Base-by-base conservation (phyloP, 2,329 filamentous ascomycete genomes). In the Nothophaeocryptopus gaeumannii region DNA sequence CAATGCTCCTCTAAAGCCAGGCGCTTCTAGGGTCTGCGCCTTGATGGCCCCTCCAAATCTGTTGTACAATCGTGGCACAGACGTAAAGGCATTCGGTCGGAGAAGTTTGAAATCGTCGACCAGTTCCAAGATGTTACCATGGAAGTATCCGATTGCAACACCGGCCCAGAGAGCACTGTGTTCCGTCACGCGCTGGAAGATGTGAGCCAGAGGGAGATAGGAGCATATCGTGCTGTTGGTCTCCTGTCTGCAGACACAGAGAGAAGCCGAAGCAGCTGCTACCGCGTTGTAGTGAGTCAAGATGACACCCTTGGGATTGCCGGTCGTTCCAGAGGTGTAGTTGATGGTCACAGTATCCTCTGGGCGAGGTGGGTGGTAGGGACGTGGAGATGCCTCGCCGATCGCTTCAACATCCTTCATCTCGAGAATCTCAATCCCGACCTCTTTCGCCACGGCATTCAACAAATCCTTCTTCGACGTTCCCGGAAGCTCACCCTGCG, bases 121-220 rank as follows among this genome's bases (percentile, higher is more conserved):
- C 13, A 99, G 76, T 56, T 88, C 87, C 10, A 87, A 67, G 55
- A 96, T 85, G 65, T 96, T 89, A 47, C 93, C 93, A 61, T 93
- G 89, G 80, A 96, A 99, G 71, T 92, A 99, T 10, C 92, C 93
- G 61, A 96, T 84, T 8, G 82, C 75, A 31, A 81, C 82, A 47
- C 89, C 91, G 45, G 81, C 78, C 63, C 86, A 82, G 12, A 96
- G 75, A 11, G 82, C 80, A 3, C 78, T 76, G 67, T 95, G 87
- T 67, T 99, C 93, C 35, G 84, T 77, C 59, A 96, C 78, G 47
- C 93, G 86, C 58, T 91, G 88, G 69, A 89, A 96, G 63, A 99
- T 97, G 68, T 99, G 93, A 8, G 93, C 93, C 34, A 96, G 75
- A 0, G 93, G 93, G 44, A 99, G 80, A 71, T 97, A 99, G 1